Evolutionary conservation across 352 stramenopile genomes (phyloP).

Genomic region (Peronosclerospora sorghi): DNA sequence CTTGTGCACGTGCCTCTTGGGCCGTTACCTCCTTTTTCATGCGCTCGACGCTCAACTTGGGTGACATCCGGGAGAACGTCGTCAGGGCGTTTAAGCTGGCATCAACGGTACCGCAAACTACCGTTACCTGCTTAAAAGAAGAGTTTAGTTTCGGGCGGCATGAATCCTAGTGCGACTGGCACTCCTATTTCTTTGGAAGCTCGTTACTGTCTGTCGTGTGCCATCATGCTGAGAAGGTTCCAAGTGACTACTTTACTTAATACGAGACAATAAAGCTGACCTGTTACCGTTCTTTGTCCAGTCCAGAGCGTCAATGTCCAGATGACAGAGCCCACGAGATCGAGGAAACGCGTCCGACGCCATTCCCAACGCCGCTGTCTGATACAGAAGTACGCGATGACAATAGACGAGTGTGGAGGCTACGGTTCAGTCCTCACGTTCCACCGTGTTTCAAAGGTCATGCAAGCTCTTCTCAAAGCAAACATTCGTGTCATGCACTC

Average conservation of each 20-base stretch:
- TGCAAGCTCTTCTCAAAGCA: slow-evolving; percentile 44
- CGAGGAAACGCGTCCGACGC: slow-evolving; percentile 27
- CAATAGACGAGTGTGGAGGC: not conserved
- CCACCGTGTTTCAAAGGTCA: slow-evolving; percentile 25
- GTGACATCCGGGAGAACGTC: too few relatives aligned
- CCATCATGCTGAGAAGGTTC: too few relatives aligned
- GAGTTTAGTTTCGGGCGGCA: too few relatives aligned
- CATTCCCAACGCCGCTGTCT: slow-evolving; percentile 39
- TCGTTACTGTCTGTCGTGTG: too few relatives aligned
- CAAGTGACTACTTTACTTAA: too few relatives aligned
- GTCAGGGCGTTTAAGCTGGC: not conserved
- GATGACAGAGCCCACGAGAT: slow-evolving; percentile 11
- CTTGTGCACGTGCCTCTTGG: slow-evolving; percentile 48
- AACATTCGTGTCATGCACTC: slow-evolving; percentile 75
- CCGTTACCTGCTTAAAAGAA: too few relatives aligned
- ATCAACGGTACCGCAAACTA: not conserved
- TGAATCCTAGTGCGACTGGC: too few relatives aligned
- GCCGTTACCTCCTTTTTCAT: slow-evolving; percentile 50
- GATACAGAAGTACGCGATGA: slow-evolving; percentile 29
- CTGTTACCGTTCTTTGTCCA: not conserved
- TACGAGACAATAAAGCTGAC: too few relatives aligned
- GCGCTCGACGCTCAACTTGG: slow-evolving; percentile 28
- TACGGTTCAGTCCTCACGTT: not conserved
- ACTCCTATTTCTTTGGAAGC: too few relatives aligned
- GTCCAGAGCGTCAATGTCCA: slow-evolving; percentile 26